Base-by-base conservation (phyloP, 768 basidiomycete genomes). In the Suillus spraguei region DNA sequence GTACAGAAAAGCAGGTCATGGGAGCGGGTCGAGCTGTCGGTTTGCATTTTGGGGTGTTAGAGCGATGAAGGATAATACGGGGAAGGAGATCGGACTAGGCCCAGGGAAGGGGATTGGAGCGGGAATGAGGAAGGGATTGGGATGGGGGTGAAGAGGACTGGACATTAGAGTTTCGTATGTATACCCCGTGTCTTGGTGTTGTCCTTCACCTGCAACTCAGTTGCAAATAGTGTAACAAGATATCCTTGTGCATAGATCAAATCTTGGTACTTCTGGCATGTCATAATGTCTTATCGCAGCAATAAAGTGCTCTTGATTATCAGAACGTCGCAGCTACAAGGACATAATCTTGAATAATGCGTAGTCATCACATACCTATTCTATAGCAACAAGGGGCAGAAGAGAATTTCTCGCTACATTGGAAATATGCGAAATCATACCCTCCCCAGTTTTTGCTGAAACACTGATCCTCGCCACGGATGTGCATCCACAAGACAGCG, bases 41-140 rank as follows among this genome's bases (percentile, higher is more conserved):
- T 71, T 74, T 50, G 70, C 73, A 1, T 79, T 79, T 63, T 80
- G 79, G 79, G 79, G 73, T 36, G 74, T 80, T 17, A 68, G 78
- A 38, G 78, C 77, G 2, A 69, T 76, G 69, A 76, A 69, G 58
- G 70, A 74, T 50, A 69, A 71, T 20, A 64, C 64, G 32, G 78
- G 77, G 2, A 69, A 69, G 62, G 77, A 78, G 66, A 71, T 79
- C 9, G 77, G 78, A 22, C 59, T 77, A 28, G 75, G 71, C 22
- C 71, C 44, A 35, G 75, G 61, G 61, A 77, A 63, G 69, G 71
- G 52, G 3, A 62, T 78, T 14, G 52, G 52, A 53, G 20, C 33
- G 11, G 52, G 52, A 7, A 53, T 53, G 52, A 53, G 33, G 33
- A 53, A 35, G 16, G 52, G 50, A 17, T 33, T 32, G 10, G 28